Percentiles rank a stretch among this genome's conserved stretches.
These are phyloP conservation scores for Aspergillus nidulans DNA, from an alignment of 495 filamentous ascomycete genomes.

Conservation along the genomic window DNA sequence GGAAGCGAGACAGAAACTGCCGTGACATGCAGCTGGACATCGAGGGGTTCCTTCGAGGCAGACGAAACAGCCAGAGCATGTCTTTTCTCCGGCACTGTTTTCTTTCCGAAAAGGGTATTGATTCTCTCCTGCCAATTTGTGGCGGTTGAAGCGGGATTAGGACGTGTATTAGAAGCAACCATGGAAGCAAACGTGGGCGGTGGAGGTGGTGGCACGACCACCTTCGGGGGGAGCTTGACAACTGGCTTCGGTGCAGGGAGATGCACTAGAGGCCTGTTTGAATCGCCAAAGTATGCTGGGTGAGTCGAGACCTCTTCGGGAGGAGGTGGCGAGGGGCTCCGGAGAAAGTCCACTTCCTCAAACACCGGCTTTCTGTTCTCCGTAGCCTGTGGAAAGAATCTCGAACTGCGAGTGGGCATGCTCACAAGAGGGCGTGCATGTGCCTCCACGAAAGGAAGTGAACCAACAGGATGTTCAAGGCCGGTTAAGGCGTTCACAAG, in stretches of 20 bases:
- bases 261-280: constrained; percentile 60
- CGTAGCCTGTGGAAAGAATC: constrained; percentile 64
- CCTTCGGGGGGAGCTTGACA: constrained; percentile 65
- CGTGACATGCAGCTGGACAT: constrained; percentile 45
- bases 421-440: constrained; percentile 33
- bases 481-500: constrained; percentile 30
- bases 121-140: constrained; percentile 71
- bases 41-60: constrained; percentile 57
- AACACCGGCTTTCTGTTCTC: constrained; percentile 37
- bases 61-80: constrained; percentile 53
- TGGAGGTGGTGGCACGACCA: constrained; percentile 36
- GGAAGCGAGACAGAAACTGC: constrained; percentile 59
- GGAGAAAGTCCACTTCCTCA: constrained; percentile 28
- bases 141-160: constrained; percentile 22
- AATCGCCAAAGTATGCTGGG: constrained; percentile 66
- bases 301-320: constrained; percentile 63
- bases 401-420: constrained; percentile 50
- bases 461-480: constrained; percentile 34
- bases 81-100: constrained; percentile 45
- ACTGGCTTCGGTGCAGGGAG: constrained; percentile 64
- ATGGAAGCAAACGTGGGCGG: constrained; percentile 54
- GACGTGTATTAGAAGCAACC: constrained; percentile 41
- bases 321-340: constrained; percentile 63
- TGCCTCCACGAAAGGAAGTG: constrained; percentile 34
- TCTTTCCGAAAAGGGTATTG: constrained; percentile 66